Evolutionary conservation across 805 yeast species (phyloP).

Genomic region (Metschnikowia koreensis): DNA sequence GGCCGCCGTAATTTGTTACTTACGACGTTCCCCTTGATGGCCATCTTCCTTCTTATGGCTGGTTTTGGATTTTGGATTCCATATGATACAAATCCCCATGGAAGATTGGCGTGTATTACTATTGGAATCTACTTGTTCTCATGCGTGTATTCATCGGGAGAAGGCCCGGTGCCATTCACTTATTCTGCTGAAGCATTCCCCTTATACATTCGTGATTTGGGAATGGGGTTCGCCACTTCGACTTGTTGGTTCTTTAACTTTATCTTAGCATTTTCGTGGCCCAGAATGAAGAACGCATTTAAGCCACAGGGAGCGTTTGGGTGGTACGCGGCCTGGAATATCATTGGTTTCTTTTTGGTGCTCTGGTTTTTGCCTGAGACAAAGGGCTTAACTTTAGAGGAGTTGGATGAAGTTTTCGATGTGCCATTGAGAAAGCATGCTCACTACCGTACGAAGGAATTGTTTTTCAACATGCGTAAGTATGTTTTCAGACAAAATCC

Average conservation of each 20-base stretch:
- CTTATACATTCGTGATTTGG: conserved; percentile 72
- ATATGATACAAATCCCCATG: conserved; percentile 38
- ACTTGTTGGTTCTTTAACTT: conserved; percentile 75
- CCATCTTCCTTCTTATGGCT: conserved; percentile 55
- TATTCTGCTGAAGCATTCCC: conserved; percentile 86
- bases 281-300: conserved; percentile 62
- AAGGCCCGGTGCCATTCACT: conserved; percentile 89
- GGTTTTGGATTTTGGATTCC: conserved; percentile 75
- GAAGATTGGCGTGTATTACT: conserved; percentile 65
- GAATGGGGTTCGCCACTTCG: conserved; percentile 77
- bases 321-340: conserved; percentile 84
- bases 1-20: conserved; percentile 67
- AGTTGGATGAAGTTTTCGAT: conserved; percentile 69
- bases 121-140: conserved; percentile 74
- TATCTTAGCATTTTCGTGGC: conserved; percentile 75
- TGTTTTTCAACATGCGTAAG: conserved; percentile 45
- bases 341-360: conserved; percentile 66
- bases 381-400: conserved; percentile 69
- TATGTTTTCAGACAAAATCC: conserved; percentile 45
- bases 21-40: conserved; percentile 63
- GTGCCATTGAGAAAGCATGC: conserved; percentile 61
- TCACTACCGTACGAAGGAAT: conserved; percentile 29
- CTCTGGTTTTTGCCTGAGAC: conserved; percentile 74
- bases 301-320: conserved; percentile 85
- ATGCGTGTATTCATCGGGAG: conserved; percentile 76